Percentiles rank a stretch among this genome's conserved stretches.
These are phyloP conservation scores for Silene coronaria DNA, from an alignment of 179 eudicot genomes.

Conservation along the genomic window DNA sequence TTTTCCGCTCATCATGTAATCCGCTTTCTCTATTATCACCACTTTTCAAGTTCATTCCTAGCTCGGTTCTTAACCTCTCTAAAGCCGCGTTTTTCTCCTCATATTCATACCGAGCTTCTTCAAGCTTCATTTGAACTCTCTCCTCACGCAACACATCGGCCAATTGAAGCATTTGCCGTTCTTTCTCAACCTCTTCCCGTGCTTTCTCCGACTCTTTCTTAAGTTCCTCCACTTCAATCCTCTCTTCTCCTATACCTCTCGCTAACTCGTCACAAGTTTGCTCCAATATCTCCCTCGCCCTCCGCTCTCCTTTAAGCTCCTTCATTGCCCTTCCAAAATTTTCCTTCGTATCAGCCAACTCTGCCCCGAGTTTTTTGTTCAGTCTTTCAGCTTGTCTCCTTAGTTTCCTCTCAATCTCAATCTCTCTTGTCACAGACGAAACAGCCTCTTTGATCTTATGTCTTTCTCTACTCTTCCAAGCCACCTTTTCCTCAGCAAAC, in stretches of 20 bases:
- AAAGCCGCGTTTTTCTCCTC: constrained; percentile 80
- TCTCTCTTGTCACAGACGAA: constrained; percentile 41
- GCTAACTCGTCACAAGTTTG: constrained; percentile 79
- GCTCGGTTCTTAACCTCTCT: constrained; percentile 57
- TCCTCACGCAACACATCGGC: constrained; percentile 85
- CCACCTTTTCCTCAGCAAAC: constrained; percentile 58
- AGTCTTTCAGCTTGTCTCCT: constrained; percentile 66
- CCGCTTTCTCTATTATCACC: constrained; percentile 25
- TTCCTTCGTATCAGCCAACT: constrained; percentile 51
- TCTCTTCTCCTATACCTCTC: constrained; percentile 57
- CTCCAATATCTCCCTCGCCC: constrained; percentile 63
- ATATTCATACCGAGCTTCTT: constrained; percentile 70
- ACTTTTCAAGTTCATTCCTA: constrained; percentile 40
- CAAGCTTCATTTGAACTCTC: constrained; percentile 88
- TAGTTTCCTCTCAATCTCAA: constrained; percentile 57
- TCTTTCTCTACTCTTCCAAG: constrained; percentile 56
- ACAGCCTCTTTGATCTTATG: constrained; percentile 46
- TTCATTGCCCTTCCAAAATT: constrained; percentile 35
- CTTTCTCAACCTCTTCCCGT: constrained; percentile 72
- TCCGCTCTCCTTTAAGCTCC: constrained; percentile 52
- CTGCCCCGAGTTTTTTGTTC: constrained; percentile 63
- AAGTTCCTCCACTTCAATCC: constrained; percentile 59
- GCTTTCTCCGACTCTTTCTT: constrained; percentile 52
- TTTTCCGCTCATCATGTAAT: constrained; percentile 25
- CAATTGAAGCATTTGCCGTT: constrained; percentile 80